phyloP scores from a whole-genome alignment of 352 stramenopile species.

The Lagenidium giganteum region DNA sequence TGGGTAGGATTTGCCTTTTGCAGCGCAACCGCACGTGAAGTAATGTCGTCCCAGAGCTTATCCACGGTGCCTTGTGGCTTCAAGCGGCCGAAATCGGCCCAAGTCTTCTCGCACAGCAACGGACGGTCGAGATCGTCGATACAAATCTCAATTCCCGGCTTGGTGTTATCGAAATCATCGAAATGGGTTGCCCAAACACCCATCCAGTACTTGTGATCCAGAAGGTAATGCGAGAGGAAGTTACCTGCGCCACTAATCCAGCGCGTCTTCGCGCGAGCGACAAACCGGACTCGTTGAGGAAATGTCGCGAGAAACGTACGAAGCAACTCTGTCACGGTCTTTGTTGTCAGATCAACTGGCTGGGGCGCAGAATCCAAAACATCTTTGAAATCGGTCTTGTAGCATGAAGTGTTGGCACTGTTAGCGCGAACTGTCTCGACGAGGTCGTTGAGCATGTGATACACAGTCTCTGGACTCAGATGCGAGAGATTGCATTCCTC shows the following conservation, averaged over 20 bases:
- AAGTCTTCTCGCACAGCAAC: slow-evolving; percentile 23
- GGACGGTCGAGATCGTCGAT: slow-evolving; percentile 20
- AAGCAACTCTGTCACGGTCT: not conserved
- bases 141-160: slow-evolving; percentile 17
- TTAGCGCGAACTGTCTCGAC: slow-evolving; percentile 15
- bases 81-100: slow-evolving; percentile 21
- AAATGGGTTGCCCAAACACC: slow-evolving; percentile 20
- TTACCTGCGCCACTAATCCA: slow-evolving; percentile 20
- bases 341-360: not conserved
- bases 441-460: slow-evolving; percentile 18
- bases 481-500: not conserved
- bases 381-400: slow-evolving; percentile 18
- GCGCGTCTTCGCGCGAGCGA: slow-evolving; percentile 17
- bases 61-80: slow-evolving; percentile 8
- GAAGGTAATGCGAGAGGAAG: slow-evolving; percentile 19
- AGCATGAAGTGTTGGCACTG: slow-evolving; percentile 15
- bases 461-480: slow-evolving; percentile 7
- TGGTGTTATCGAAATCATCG: slow-evolving; percentile 15
- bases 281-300: slow-evolving; percentile 21
- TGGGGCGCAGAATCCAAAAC: not conserved
- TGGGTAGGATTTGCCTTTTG: slow-evolving; percentile 8
- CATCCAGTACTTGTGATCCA: slow-evolving; percentile 23
- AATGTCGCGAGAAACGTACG: slow-evolving; percentile 16
- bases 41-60: slow-evolving; percentile 24
- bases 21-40: slow-evolving; percentile 9